Base-by-base conservation (phyloP, 1,284 basidiomycete genomes). In the Lignosus rhinocerotis region DNA sequence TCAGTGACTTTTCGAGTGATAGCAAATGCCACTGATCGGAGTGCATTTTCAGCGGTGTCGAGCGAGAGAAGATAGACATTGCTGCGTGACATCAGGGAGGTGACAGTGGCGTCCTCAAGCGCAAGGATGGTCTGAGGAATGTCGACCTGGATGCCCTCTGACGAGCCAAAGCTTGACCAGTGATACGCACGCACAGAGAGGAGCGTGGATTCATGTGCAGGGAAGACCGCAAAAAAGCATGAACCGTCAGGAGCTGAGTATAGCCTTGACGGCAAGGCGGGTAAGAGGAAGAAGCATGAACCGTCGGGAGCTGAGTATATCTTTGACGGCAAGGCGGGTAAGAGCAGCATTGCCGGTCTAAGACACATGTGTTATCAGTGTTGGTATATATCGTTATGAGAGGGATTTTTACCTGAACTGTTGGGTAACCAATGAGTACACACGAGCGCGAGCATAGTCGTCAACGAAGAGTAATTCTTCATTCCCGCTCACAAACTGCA, bases 1-100 rank as follows among this genome's bases (percentile, higher is more conserved):
- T 85, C 80, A 0, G 83, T 84, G 4, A 75, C 68, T 60, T 78
- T 82, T 53, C 76, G 77, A 6, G 81, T 82, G 66, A 87, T 84
- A 41, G 80, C 74, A 45, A 87, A 62, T 0, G 71, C 74, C 7
- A 78, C 45, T 0, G 84, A 86, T 7, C 60, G 64, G 39, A 78
- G 78, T 6, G 53, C 42, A 12, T 67, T 67, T 0, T 61, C 43
- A 1, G 67, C 48, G 4, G 69, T 54, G 51, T 80, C 75, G 1
- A 85, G 66, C 9, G 64, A 59, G 6, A 84, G 21, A 3, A 83
- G 49, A 63, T 85, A 77, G 3, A 80, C 74, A 16, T 70, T 73
- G 12, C 66, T 68, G 51, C 78, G 73, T 32, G 68, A 75, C 19
- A 74, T 70, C 14, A 85, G 63, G 0, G 85, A 83, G 0, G 82